Conservation (phyloP, 2,329 filamentous ascomycete species). For the Emergomyces orientalis region DNA sequence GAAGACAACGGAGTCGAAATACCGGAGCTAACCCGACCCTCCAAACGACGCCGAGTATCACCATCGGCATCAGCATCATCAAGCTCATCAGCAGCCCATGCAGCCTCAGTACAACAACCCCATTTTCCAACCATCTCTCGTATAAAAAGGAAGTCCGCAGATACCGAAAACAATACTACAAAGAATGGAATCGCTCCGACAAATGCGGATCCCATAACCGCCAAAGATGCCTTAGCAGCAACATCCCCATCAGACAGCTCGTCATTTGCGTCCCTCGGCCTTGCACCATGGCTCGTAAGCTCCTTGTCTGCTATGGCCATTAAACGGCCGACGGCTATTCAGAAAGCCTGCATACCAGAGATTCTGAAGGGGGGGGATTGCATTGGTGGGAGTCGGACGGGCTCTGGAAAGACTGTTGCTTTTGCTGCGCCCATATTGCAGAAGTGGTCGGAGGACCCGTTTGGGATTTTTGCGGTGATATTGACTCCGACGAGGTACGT, state of each 20-base stretch:
- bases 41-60: conserved; percentile 34
- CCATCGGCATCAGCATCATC: conserved; percentile 18
- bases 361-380: conserved; percentile 87
- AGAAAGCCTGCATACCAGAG: conserved; percentile 84
- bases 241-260: conserved; percentile 37
- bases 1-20: background rate
- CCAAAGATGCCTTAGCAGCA: conserved; percentile 31
- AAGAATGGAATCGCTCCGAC: conserved; percentile 13
- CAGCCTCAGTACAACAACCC: conserved; percentile 16
- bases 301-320: conserved; percentile 73
- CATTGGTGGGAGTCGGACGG: conserved; percentile 87
- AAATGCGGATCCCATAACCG: conserved; percentile 27
- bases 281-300: conserved; percentile 79
- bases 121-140: conserved; percentile 33
- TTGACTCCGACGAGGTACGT: conserved; percentile 71
- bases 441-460: conserved; percentile 84
- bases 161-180: conserved; percentile 5
- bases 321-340: conserved; percentile 80
- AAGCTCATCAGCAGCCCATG: background rate
- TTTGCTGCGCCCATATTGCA: conserved; percentile 93
- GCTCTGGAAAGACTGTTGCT: conserved; percentile 93
- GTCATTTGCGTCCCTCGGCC: conserved; percentile 59
- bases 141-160: conserved; percentile 32
- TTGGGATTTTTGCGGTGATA: conserved; percentile 80
- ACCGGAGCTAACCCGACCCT: conserved; percentile 21